Evolutionary conservation across 768 basidiomycete genomes (phyloP).

Genomic region (Phanerochaete carnosa): DNA sequence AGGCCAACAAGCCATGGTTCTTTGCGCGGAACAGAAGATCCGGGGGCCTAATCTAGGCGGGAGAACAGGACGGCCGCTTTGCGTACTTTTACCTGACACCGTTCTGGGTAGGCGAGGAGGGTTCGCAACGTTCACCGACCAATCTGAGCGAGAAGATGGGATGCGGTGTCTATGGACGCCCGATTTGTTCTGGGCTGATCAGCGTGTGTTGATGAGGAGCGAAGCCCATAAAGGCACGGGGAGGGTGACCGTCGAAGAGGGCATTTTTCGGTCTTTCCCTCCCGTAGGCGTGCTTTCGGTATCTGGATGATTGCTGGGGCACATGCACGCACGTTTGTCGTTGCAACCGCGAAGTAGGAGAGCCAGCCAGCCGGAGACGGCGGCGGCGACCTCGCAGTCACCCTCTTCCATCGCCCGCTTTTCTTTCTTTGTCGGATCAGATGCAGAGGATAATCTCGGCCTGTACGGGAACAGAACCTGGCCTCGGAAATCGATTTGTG

Average conservation of each 20-base stretch:
- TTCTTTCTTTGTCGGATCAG: slow-evolving; percentile 9
- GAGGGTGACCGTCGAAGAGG: not conserved
- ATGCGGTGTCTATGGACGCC: not conserved
- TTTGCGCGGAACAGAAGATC: not conserved
- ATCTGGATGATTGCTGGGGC: not conserved
- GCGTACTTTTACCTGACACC: not conserved
- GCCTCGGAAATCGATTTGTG: slow-evolving; percentile 30
- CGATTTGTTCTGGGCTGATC: slow-evolving; percentile 1
- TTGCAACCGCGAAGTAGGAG: not conserved
- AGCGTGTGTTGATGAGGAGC: not conserved
- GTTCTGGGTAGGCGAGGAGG: not conserved
- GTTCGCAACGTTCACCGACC: not conserved
- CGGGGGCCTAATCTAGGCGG: not conserved
- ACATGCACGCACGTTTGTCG: slow-evolving; percentile 19
- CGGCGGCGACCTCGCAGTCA: not conserved
- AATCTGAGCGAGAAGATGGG: not conserved
- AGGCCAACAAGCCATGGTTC: not conserved
- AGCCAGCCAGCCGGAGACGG: not conserved
- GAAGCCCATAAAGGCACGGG: not conserved
- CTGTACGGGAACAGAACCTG: not conserved
- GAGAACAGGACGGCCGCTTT: not conserved
- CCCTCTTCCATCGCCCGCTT: slow-evolving; percentile 14
- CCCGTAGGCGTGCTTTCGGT: not conserved
- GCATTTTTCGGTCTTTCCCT: not conserved
- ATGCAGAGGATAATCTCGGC: slow-evolving; percentile 4